Base-by-base conservation (phyloP, 768 basidiomycete species). In the Omphalotus guepiniiformis region DNA sequence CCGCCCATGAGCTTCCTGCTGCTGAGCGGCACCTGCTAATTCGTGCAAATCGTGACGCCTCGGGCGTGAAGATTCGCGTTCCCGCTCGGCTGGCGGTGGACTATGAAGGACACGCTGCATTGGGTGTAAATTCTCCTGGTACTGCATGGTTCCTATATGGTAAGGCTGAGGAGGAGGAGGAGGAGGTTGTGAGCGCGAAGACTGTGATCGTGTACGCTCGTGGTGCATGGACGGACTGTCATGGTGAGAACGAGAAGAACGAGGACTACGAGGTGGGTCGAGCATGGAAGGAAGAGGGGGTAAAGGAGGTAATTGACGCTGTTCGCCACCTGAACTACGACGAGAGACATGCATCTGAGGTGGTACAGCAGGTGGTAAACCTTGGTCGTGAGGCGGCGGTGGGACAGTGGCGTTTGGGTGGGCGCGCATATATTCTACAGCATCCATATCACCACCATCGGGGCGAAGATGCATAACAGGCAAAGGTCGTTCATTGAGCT, bases 391-490 rank as follows among this genome's bases (percentile, higher is more conserved):
- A 62, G 16, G 70, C 65, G 5, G 65, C 63, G 8, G 59, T 56
- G 6, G 64, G 58, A 48, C 53, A 53, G 59, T 16, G 51, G 39
- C 15, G 43, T 40, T 35, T 27, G 27, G 29, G 21, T 26, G 18
- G 36, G 47, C 12, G 23, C 38, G 34, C 58, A n/a, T 69, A 35
- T 71, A 70, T n/a, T 68, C 73, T 39, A 72, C 65, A 18, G 74
- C 64, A n/a, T n/a, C n/a, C n/a, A n/a, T n/a, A n/a, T n/a, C n/a
- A n/a, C n/a, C n/a, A n/a, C n/a, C n/a, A n/a, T n/a, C n/a, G n/a
- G n/a, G n/a, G n/a, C n/a, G n/a, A n/a, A 69, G 65, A 51, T 83
- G 80, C 43, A 79, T 68, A 22, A 67, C 65, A 39, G 73, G 72
- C 7, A 73, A 66, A 13, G 75, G 67, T 55, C 37, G 49, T 57